These are phyloP conservation scores for Trichoderma sp. DNA, from an alignment of 2,329 filamentous ascomycete species.

Conservation along the genomic window DNA sequence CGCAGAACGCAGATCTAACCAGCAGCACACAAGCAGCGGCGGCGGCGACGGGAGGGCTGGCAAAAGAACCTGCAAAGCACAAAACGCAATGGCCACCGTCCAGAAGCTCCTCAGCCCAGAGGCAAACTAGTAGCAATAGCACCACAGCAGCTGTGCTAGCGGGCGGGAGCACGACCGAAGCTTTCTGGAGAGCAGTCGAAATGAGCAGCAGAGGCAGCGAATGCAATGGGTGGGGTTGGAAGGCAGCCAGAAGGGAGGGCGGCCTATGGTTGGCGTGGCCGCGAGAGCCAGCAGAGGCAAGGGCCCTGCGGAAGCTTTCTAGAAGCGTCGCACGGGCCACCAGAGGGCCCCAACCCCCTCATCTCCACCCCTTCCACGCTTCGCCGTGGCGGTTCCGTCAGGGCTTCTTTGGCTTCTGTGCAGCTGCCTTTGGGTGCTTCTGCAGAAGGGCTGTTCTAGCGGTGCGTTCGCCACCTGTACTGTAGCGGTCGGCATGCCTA, in stretches of 20 bases:
- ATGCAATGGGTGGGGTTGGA: slow-evolving; percentile 17
- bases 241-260: not conserved
- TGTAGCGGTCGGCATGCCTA: not conserved
- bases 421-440: not conserved
- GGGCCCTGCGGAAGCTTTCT: slow-evolving; percentile 30
- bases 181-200: not conserved
- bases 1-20: not conserved
- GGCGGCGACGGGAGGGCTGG: not conserved
- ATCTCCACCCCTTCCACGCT: slow-evolving; percentile 15
- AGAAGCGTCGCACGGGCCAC: slow-evolving; percentile 33
- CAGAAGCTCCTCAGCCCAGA: not conserved
- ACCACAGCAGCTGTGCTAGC: not conserved
- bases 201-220: slow-evolving; percentile 7
- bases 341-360: slow-evolving; percentile 21
- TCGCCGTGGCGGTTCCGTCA: slow-evolving; percentile 21
- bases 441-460: not conserved
- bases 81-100: not conserved
- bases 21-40: not conserved
- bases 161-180: slow-evolving; percentile 14
- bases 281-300: not conserved
- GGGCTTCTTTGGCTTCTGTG: slow-evolving; percentile 20
- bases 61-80: not conserved
- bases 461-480: slow-evolving; percentile 9
- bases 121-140: not conserved
- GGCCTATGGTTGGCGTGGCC: not conserved